Evolutionary conservation across 495 filamentous ascomycete genomes (phyloP), one percentile per base, ranked within the genome.

Genomic region (Haplographium delicatum): DNA sequence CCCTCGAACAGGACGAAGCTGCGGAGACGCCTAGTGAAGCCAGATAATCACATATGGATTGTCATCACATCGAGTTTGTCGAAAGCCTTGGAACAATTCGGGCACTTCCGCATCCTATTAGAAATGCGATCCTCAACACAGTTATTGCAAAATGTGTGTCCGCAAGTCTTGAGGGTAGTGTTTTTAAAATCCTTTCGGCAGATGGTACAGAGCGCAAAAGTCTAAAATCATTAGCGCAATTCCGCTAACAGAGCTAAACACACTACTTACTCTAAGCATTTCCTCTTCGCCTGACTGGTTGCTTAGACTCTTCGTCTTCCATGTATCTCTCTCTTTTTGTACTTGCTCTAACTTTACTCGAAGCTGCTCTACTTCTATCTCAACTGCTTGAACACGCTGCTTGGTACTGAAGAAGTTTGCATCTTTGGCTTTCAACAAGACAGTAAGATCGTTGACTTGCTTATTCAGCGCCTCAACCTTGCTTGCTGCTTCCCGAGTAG

Each of bases 151-250:
- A 97, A 95, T 18, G 95, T 82, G 68, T 98, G 93, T n/a, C 93
- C 93, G 65, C 93, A 98, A 11, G 85, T 88, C 63, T 89, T 90
- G 58, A 98, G 76, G 15, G 83, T 84, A 1, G 90, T 95, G 64
- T 97, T 86, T 69, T 96, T 96, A 74, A 95, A 93, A 47, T 91
- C 87, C 45, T 74, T 80, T 54, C 84, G 83, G 68, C 93, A 98
- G 16, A 96, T 86, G 2, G 86, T 84, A 70, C 93, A 98, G 31
- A 91, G 79, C 15, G 89, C 88, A 66, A 96, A 78, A 54, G 79
- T 79, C 91, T 97, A 58, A 2, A 47, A 57, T 26, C 18, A 64
- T 79, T 69, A 79, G 71, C 53, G 56, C 20, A 15, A 10, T 16
- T 23, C 1, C 18, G 10, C 22, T 16, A 47, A 47, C 9, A 19